phyloP scores from a whole-genome alignment of 108 stramenopile species.

The Cyclostephanos invisitatus region DNA sequence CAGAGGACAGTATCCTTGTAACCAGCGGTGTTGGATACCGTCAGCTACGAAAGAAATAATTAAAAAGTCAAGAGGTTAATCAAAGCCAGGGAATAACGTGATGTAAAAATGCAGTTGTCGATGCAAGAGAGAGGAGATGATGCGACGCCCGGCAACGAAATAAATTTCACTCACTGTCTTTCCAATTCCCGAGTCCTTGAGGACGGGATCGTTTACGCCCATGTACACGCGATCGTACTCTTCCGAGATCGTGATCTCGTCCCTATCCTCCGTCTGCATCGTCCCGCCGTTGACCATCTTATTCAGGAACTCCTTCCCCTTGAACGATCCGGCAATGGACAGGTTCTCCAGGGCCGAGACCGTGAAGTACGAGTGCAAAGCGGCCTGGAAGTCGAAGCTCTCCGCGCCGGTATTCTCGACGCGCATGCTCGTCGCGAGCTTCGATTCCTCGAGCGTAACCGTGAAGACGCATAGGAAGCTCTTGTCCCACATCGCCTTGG shows the following conservation, averaged over 20 bases:
- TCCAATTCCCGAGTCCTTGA: conserved; percentile 88
- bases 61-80: conserved; percentile 5
- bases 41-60: conserved; percentile 45
- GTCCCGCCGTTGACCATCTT: conserved; percentile 85
- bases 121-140: no score
- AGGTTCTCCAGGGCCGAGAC: conserved; percentile 89
- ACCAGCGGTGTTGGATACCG: conserved; percentile 84
- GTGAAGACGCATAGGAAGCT: conserved; percentile 85
- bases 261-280: conserved; percentile 87
- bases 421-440: conserved; percentile 84
- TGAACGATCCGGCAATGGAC: conserved; percentile 87
- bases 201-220: conserved; percentile 90
- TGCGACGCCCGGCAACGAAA: background rate
- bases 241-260: conserved; percentile 82
- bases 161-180: conserved; percentile 59
- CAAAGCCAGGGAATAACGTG: background rate
- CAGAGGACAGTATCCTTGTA: conserved; percentile 95
- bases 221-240: conserved; percentile 94
- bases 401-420: conserved; percentile 88
- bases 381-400: conserved; percentile 92
- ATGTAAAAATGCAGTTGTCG: no score
- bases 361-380: conserved; percentile 95
- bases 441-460: conserved; percentile 74
- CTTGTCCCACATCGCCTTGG: conserved; percentile 97
- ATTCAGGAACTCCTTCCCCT: conserved; percentile 89